Conservation (phyloP, 352 stramenopile genomes). For the Saprolegnia diclina region DNA sequence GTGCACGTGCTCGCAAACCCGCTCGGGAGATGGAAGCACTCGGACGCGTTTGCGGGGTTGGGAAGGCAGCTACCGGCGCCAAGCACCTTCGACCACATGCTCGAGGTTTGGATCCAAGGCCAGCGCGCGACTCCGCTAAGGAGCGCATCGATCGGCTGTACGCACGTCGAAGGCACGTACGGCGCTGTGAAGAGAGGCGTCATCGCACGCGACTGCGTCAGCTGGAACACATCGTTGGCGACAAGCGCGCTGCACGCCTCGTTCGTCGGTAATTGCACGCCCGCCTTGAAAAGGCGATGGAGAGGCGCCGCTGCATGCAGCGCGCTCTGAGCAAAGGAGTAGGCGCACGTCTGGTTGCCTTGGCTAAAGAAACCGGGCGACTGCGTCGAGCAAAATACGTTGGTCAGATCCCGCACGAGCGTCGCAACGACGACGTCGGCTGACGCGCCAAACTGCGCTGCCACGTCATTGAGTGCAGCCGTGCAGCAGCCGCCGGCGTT, state of each 20-base stretch:
- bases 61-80: neutral
- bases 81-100: neutral
- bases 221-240: neutral
- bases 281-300: neutral
- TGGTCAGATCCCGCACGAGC: neutral
- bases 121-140: neutral
- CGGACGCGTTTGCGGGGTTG: neutral
- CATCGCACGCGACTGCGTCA: neutral
- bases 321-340: neutral
- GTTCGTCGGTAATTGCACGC: neutral
- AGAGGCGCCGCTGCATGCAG: neutral
- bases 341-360: constrained; percentile 3
- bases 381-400: constrained; percentile 3
- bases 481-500: neutral
- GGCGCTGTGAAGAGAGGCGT: neutral
- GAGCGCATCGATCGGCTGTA: neutral
- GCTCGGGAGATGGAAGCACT: neutral
- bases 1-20: neutral
- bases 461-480: neutral
- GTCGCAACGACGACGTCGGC: neutral
- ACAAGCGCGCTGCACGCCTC: neutral
- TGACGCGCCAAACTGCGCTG: neutral
- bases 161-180: neutral
- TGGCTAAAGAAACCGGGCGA: neutral
- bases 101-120: neutral